These are phyloP conservation scores for Sporothrix pallida DNA, from an alignment of 2,329 filamentous ascomycete species.

Conservation along the genomic window DNA sequence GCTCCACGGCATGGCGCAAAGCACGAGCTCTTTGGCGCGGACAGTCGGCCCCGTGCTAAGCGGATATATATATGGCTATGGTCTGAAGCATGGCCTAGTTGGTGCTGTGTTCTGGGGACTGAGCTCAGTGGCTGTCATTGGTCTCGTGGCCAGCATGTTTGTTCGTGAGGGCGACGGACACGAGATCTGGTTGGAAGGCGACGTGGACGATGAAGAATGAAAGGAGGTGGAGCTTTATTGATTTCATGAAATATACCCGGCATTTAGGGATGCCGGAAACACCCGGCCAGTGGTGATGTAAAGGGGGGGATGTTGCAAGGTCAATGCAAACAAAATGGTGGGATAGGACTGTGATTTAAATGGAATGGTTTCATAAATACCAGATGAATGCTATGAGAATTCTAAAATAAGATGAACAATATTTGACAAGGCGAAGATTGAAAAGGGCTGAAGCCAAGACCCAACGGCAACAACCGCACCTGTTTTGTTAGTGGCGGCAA, in stretches of 20 bases:
- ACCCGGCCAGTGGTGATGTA: background rate
- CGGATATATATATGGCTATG: conserved; percentile 65
- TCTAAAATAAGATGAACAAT: background rate
- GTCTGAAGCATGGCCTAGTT: conserved; percentile 61
- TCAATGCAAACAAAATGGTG: background rate
- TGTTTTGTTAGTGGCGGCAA: conserved; percentile 4
- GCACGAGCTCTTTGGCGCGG: conserved; percentile 61
- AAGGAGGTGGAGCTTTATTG: background rate
- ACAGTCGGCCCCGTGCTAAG: conserved; percentile 66
- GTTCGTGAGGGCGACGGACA: conserved; percentile 68
- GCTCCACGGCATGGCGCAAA: conserved; percentile 63
- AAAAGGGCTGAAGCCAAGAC: background rate
- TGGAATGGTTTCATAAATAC: background rate
- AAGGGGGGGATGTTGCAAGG: background rate
- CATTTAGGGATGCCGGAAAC: conserved; percentile 32
- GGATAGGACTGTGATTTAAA: background rate
- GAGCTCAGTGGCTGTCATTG: conserved; percentile 55
- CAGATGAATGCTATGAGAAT: background rate
- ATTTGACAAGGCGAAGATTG: background rate
- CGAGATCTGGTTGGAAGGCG: conserved; percentile 68
- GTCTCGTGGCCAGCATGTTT: conserved; percentile 55
- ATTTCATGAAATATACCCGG: conserved; percentile 30
- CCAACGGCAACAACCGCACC: background rate
- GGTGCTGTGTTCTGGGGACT: conserved; percentile 65
- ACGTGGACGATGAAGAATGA: conserved; percentile 53